phyloP scores from a whole-genome alignment of 805 yeast species.

The Candida gorgasii region DNA sequence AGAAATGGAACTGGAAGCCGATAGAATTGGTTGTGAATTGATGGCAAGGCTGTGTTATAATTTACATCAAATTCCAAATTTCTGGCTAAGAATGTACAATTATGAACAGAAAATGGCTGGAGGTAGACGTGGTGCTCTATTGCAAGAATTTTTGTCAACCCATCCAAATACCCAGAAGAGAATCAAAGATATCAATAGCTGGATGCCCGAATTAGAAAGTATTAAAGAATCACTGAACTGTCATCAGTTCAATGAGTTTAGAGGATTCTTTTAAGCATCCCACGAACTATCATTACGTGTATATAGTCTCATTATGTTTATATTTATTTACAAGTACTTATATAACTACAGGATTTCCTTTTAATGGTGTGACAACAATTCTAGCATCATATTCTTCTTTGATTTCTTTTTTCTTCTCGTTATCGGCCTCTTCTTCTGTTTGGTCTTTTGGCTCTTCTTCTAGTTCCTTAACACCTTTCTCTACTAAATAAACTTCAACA shows the following conservation, averaged over 20 bases:
- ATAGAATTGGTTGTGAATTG: constrained; percentile 86
- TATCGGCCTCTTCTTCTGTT: not conserved
- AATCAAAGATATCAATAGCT: constrained; percentile 61
- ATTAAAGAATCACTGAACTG: constrained; percentile 32
- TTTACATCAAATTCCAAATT: constrained; percentile 67
- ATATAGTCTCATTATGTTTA: not conserved
- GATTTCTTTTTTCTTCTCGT: not conserved
- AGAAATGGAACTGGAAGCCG: constrained; percentile 95
- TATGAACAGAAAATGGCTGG: constrained; percentile 27
- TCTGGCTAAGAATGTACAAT: constrained; percentile 81
- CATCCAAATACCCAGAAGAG: constrained; percentile 86
- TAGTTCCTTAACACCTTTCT: constrained; percentile 15
- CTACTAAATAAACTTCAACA: constrained; percentile 31
- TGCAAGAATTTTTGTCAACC: constrained; percentile 73
- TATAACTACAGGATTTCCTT: not conserved
- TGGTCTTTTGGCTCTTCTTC: not conserved
- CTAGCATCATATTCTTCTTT: constrained; percentile 19
- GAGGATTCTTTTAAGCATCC: constrained; percentile 5
- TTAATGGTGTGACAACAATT: constrained; percentile 10
- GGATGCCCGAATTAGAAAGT: constrained; percentile 62
- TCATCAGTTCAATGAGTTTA: constrained; percentile 12
- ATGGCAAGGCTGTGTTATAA: constrained; percentile 90
- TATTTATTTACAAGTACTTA: not conserved
- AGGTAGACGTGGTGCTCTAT: constrained; percentile 20
- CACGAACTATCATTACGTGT: not conserved